Evolutionary conservation across 805 yeast genomes (phyloP), one percentile per base, ranked within the genome.

Genomic region (Yarrowia sp.): DNA sequence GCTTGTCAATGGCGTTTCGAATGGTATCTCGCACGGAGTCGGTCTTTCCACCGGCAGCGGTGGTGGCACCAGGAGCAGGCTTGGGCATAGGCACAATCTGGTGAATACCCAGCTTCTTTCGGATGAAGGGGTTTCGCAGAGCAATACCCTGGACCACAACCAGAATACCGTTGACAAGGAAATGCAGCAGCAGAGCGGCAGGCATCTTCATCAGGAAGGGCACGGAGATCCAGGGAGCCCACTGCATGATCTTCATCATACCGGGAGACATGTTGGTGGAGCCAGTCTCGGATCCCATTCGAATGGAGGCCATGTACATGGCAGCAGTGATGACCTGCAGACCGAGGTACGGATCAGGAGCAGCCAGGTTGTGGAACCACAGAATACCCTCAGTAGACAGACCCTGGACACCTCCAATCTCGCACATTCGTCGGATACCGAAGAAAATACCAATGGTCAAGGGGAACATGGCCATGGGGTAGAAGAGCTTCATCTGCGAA

Each of bases 281-380:
- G 64, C 97, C 98, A 13, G 95, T 89, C 76, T 94, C 98, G 72
- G 97, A 97, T 70, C 98, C 98, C 53, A 87, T 79, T 76, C 87
- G 86, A 77, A 94, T 87, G 73, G 94, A 88, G 0, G 86, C 82
- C 67, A 90, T 84, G 69, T 92, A 90, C 13, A 89, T 83, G 33
- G 86, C 83, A 12, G 97, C 97, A 15, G 98, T 87, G 50, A 92
- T 79, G 52, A 89, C 78, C 75, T 93, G 98, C 70, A 94, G 82
- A 4, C 97, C 98, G 68, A 91, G 80, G 79, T 91, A 95, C 2
- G 98, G 98, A 77, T 95, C 99, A 2, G 96, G 87, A 40, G 85
- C 88, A 19, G 91, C 82, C 73, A 95, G 83, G 77, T 93, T 89
- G 30, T 80, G 79, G 76, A 95, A 94, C 99, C 99, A 95, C 7